These are phyloP conservation scores for Gynostemma pentaphyllum DNA, from an alignment of 306 rosid genomes.

Conservation along the genomic window DNA sequence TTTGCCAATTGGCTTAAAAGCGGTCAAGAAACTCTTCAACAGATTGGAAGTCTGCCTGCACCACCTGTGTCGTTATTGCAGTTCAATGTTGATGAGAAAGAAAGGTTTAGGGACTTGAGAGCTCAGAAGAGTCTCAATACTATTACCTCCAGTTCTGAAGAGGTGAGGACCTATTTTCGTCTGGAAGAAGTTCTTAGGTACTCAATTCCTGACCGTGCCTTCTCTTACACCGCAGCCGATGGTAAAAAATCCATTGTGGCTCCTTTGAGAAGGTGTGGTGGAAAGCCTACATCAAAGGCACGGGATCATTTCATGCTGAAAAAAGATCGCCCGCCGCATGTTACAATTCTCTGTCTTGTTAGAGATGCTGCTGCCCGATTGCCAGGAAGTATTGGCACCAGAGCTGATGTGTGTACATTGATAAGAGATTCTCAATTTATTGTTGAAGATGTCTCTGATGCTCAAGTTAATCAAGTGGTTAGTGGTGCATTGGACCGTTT, in stretches of 20 bases:
- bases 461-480: conserved; percentile 95
- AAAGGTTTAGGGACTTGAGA: conserved; percentile 88
- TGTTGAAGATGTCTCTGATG: conserved; percentile 94
- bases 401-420: conserved; percentile 97
- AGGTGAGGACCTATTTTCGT: conserved; percentile 82
- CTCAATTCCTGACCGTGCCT: conserved; percentile 98
- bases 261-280: conserved; percentile 96
- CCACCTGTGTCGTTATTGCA: conserved; percentile 92
- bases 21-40: conserved; percentile 97
- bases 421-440: conserved; percentile 95
- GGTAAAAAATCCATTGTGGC: conserved; percentile 97
- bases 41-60: conserved; percentile 92
- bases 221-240: conserved; percentile 93
- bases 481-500: conserved; percentile 98
- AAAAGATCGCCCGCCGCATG: conserved; percentile 97
- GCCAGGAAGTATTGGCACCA: conserved; percentile 98
- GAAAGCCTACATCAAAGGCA: conserved; percentile 99
- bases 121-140: conserved; percentile 99
- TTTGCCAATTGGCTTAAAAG: conserved; percentile 99
- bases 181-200: conserved; percentile 93
- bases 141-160: conserved; percentile 79
- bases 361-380: conserved; percentile 98
- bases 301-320: conserved; percentile 99
- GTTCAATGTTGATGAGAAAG: conserved; percentile 91
- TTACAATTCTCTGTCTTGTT: conserved; percentile 95